phyloP scores from a whole-genome alignment of 495 filamentous ascomycete species.

The Hypoxylon intermedium region DNA sequence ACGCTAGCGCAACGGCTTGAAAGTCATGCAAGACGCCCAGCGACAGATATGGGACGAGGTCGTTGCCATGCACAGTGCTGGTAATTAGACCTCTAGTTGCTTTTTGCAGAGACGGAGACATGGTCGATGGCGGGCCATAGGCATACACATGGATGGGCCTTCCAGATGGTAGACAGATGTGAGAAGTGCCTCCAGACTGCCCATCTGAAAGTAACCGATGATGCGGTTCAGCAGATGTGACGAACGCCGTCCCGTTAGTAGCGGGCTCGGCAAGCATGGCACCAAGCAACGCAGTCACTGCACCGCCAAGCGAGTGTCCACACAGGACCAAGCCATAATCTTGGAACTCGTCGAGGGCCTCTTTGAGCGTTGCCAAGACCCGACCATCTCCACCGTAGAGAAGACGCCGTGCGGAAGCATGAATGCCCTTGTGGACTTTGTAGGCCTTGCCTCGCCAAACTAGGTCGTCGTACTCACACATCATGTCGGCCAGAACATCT shows the following conservation, averaged over 20 bases:
- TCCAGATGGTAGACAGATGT: conserved; percentile 65
- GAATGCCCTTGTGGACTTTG: conserved; percentile 84
- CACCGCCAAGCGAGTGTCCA: conserved; percentile 79
- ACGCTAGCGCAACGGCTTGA: conserved; percentile 71
- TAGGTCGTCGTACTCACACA: conserved; percentile 80
- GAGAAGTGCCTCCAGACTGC: conserved; percentile 20
- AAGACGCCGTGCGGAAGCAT: conserved; percentile 74
- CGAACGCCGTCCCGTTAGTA: conserved; percentile 50
- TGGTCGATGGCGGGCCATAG: conserved; percentile 75
- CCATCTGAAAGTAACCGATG: conserved; percentile 51
- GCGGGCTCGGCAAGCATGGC: conserved; percentile 73
- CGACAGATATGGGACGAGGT: conserved; percentile 76
- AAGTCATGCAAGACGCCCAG: conserved; percentile 79
- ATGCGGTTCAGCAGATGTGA: conserved; percentile 56
- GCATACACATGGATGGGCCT: conserved; percentile 80
- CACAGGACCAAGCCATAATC: conserved; percentile 79
- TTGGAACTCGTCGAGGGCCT: conserved; percentile 72
- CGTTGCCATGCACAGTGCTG: conserved; percentile 73
- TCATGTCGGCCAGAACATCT: conserved; percentile 81
- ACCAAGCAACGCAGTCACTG: conserved; percentile 74
- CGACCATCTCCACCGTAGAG: conserved; percentile 69
- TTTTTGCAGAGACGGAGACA: conserved; percentile 74
- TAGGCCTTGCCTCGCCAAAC: conserved; percentile 70
- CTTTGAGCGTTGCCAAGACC: conserved; percentile 71
- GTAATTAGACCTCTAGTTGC: conserved; percentile 79